Conservation (phyloP, 306 rosid species). For the Malus fusca region DNA sequence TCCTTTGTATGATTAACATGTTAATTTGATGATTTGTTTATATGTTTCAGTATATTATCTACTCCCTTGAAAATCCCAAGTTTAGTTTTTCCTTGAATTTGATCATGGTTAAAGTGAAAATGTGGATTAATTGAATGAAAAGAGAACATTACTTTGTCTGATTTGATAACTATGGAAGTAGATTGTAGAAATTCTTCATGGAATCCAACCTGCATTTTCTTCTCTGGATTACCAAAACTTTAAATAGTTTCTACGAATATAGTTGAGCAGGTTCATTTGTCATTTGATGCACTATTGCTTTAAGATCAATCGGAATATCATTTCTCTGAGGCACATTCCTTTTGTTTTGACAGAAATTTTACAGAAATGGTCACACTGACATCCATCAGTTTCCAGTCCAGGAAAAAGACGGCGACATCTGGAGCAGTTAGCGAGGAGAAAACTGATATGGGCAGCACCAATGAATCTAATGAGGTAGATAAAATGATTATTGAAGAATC, state of each 20-base stretch:
- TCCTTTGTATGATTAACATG: not conserved
- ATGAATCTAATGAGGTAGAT: slow-evolving; percentile 15
- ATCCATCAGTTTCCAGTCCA: slow-evolving; percentile 22
- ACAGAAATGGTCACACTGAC: slow-evolving; percentile 24
- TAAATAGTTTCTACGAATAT: no score
- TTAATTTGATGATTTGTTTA: not conserved
- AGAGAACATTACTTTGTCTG: not conserved
- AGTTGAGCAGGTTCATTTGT: not conserved
- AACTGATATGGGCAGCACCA: slow-evolving; percentile 8
- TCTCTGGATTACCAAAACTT: no score
- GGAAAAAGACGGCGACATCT: slow-evolving; percentile 21
- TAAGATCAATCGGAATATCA: not conserved
- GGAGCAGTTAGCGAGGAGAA: slow-evolving; percentile 33
- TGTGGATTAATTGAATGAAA: not conserved
- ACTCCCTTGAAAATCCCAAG: no score
- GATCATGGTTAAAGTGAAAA: not conserved
- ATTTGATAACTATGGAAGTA: no score
- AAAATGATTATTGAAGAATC: slow-evolving; percentile 27
- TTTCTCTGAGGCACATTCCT: not conserved
- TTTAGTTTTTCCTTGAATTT: not conserved
- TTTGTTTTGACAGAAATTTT: not conserved
- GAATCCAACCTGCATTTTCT: not conserved
- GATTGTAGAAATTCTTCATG: not conserved
- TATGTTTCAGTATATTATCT: not conserved
- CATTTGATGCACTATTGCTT: not conserved